Conservation (phyloP, 2,329 filamentous ascomycete species). For the Monilinia polystroma region DNA sequence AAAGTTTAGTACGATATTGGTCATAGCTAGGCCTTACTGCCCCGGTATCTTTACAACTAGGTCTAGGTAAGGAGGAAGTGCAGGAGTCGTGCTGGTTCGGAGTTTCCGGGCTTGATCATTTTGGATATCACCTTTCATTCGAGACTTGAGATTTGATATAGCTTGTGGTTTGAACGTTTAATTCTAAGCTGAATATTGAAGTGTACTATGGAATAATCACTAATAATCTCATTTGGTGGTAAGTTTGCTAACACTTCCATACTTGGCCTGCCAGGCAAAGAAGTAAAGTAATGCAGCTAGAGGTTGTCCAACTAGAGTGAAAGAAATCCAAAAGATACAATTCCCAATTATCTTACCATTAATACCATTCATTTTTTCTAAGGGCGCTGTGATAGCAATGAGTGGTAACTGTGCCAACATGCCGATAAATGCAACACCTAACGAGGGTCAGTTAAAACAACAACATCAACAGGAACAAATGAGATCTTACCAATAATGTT, state of each 20-base stretch:
- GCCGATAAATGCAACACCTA: slow-evolving; percentile 85
- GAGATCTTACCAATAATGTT: slow-evolving; percentile 73
- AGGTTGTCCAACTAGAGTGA: slow-evolving; percentile 93
- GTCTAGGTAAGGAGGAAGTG: no score
- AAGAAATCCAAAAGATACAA: slow-evolving; percentile 93
- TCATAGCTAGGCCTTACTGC: neutral
- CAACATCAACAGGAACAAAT: neutral
- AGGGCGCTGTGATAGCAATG: slow-evolving; percentile 73
- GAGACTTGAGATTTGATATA: neutral
- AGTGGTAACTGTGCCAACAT: slow-evolving; percentile 94
- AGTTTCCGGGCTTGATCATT: neutral
- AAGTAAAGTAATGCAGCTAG: slow-evolving; percentile 92
- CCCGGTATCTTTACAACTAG: neutral
- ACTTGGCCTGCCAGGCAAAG: slow-evolving; percentile 98
- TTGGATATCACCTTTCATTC: neutral
- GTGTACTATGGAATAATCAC: neutral
- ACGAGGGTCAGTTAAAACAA: slow-evolving; percentile 31
- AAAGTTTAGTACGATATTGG: neutral
- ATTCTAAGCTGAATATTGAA: neutral
- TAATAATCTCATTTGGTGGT: slow-evolving; percentile 20
- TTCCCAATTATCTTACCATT: slow-evolving; percentile 83
- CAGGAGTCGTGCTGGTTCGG: neutral
- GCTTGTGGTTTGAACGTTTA: neutral
- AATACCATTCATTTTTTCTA: slow-evolving; percentile 75
- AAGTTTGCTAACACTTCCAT: slow-evolving; percentile 69